These are phyloP conservation scores for Geum urbanum DNA, from an alignment of 306 rosid species.

Conservation along the genomic window DNA sequence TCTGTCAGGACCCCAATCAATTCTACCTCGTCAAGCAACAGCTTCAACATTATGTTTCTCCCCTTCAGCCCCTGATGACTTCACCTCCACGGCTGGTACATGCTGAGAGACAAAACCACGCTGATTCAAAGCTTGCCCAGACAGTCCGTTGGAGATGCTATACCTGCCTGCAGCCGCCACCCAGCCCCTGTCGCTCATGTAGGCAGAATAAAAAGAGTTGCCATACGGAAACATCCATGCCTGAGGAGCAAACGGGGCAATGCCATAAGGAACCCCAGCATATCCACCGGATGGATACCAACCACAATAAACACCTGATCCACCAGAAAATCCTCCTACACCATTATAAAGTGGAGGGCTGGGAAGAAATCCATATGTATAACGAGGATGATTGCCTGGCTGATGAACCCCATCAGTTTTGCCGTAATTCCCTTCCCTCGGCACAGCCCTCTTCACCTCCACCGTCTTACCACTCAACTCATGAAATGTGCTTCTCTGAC, in stretches of 20 bases:
- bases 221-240: slow-evolving; percentile 39
- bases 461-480: slow-evolving; percentile 70
- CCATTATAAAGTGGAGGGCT: slow-evolving; percentile 35
- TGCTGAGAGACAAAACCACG: slow-evolving; percentile 28
- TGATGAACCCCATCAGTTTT: slow-evolving; percentile 28
- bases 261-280: slow-evolving; percentile 41
- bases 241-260: slow-evolving; percentile 42
- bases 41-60: slow-evolving; percentile 30
- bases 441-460: slow-evolving; percentile 91
- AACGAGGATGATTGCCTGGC: slow-evolving; percentile 22
- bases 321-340: slow-evolving; percentile 36
- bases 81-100: slow-evolving; percentile 24
- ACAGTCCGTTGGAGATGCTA: background rate
- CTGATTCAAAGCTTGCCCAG: slow-evolving; percentile 19
- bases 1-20: slow-evolving; percentile 19
- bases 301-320: slow-evolving; percentile 37
- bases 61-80: slow-evolving; percentile 27
- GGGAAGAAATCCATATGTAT: slow-evolving; percentile 29
- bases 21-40: slow-evolving; percentile 29
- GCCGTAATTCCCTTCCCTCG: slow-evolving; percentile 46
- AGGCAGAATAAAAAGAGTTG: slow-evolving; percentile 25
- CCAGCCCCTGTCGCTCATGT: slow-evolving; percentile 38
- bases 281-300: slow-evolving; percentile 55
- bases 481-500: slow-evolving; percentile 32
- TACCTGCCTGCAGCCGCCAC: slow-evolving; percentile 30